phyloP scores from a whole-genome alignment of 75 land plant species.

The Pinus albicaulis region DNA sequence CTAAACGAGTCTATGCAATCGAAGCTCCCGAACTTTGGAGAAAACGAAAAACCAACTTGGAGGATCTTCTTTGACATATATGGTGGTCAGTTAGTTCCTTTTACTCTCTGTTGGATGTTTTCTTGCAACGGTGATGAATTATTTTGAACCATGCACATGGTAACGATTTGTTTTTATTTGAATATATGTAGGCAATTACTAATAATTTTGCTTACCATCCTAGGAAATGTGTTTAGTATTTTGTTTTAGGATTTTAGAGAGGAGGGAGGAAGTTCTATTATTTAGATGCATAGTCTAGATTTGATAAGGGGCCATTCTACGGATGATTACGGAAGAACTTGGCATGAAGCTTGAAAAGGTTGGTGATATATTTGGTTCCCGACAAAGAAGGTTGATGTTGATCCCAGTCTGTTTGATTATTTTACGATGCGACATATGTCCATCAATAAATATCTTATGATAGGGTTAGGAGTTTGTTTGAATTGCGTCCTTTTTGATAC shows the following conservation, averaged over 20 bases:
- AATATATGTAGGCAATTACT: neutral
- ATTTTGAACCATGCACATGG: no score
- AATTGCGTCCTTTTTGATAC: no score
- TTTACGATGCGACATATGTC: no score
- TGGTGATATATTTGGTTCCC: conserved; percentile 52
- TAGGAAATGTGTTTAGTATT: neutral
- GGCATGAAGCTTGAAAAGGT: conserved; percentile 64
- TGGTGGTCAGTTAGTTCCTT: conserved; percentile 68
- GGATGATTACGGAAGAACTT: conserved; percentile 72
- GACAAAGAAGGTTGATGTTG: conserved; percentile 70
- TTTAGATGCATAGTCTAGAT: neutral
- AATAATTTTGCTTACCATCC: neutral
- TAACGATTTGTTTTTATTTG: neutral
- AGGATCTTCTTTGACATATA: conserved; percentile 90
- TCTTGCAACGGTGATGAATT: no score
- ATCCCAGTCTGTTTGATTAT: neutral
- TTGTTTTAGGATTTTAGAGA: neutral
- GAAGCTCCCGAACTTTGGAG: conserved; percentile 99
- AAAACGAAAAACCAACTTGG: conserved; percentile 65
- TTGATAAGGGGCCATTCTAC: conserved; percentile 4
- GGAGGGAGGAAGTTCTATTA: neutral
- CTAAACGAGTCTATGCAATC: conserved; percentile 75
- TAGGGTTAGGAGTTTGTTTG: no score
- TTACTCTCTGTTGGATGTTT: neutral
- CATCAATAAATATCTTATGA: no score